Evolutionary conservation across 139 green algal genomes (phyloP), one percentile per base, ranked within the genome.

Genomic region (Deuterostichococcus epilithicus): DNA sequence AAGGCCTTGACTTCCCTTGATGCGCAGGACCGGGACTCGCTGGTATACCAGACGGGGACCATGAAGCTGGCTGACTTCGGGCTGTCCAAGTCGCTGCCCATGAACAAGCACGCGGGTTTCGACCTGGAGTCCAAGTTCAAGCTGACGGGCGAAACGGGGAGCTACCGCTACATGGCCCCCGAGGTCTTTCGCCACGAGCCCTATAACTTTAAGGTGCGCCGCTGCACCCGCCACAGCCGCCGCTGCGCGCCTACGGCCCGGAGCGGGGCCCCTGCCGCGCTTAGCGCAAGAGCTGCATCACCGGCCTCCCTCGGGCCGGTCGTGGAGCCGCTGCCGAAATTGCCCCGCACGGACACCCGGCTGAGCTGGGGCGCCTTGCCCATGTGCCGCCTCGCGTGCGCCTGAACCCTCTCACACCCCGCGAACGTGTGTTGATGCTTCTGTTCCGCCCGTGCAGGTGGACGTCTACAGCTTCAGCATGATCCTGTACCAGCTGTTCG

Each of bases 61-160:
- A 85, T 94, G 73, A 95, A 95, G 85, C 89, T 97, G 36, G 92
- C 92, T 10, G 93, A 97, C 76, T 97, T 97, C 78, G 93, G 92
- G 0, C 84, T 97, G 34, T 91, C 80, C 60, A 97, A 97, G 82
- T 95, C 92, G 35, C 85, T 97, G 77, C 85, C 86, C 35, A 78
- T 88, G 60, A 88, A 91, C 78, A 87, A 90, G 80, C 82, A 89
- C 72, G 83, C 78, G 0, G 73, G 79, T 52, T 91, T 74, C 37
- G 82, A 81, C 33, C 75, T 89, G 25, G 84, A 90, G 34, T 77
- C 58, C 28, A 87, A 86, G 77, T 94, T 93, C 79, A 88, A 92
- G 86, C 81, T 94, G 74, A 94, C 91, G 30, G 91, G 91, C 5
- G 91, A 96, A 79, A 95, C 91, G n/a, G 89, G 91, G 10, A 86